Conservation (phyloP, 257 asterid species). For the Penstemon davidsonii region DNA sequence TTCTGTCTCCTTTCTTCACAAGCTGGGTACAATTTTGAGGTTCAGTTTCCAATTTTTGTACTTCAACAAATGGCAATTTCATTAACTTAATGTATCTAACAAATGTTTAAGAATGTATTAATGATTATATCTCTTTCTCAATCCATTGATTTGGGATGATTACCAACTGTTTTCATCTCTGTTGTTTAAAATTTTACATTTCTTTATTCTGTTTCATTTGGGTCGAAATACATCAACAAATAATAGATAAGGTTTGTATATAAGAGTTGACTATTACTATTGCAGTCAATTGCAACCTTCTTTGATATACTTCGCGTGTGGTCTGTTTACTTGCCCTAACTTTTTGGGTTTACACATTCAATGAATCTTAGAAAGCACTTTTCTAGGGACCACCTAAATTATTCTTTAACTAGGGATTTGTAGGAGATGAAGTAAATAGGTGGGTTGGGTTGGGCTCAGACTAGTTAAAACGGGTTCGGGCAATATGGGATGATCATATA, state of each 20-base stretch:
- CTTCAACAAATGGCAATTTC: no score
- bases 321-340: neutral
- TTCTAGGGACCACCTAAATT: neutral
- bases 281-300: constrained; percentile 3
- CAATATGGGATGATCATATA: no score
- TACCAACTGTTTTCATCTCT: no score
- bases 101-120: no score
- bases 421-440: constrained; percentile 2
- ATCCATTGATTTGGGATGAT: no score
- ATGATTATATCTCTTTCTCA: no score
- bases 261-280: neutral
- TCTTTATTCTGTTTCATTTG: neutral
- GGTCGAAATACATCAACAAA: neutral
- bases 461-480: no score
- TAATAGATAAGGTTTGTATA: neutral
- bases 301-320: neutral
- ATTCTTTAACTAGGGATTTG: neutral
- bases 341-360: neutral
- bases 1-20: no score
- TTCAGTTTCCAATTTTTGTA: no score
- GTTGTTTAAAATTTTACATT: neutral
- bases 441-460: neutral
- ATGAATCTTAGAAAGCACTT: neutral
- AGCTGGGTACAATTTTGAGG: no score
- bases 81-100: no score